Percentiles rank a stretch among this genome's conserved stretches.
phyloP scores from a whole-genome alignment of 192 early-diverging fungal genomes.

The Entomortierella beljakovae region DNA sequence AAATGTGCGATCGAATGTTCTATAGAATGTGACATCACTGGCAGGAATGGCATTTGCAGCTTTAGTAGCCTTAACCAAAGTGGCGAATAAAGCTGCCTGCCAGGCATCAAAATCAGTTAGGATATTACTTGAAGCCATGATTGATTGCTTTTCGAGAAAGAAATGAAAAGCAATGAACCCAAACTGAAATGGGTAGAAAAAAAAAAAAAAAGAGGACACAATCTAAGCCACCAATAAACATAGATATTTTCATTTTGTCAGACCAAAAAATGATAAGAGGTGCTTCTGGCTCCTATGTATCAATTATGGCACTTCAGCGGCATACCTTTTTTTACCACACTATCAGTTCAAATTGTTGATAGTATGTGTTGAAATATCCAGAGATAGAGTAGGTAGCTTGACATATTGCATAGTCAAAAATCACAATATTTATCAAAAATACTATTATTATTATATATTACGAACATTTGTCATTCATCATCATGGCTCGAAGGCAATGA shows the following conservation, averaged over 20 bases:
- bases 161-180: background rate
- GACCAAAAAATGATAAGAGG: too few relatives aligned
- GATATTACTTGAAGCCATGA: slow-evolving; percentile 38
- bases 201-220: too few relatives aligned
- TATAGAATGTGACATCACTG: slow-evolving; percentile 70
- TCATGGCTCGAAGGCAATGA: slow-evolving; percentile 24
- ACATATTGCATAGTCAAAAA: too few relatives aligned
- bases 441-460: background rate
- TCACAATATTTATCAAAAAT: too few relatives aligned
- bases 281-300: too few relatives aligned
- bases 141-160: background rate
- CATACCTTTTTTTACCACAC: too few relatives aligned
- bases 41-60: slow-evolving; percentile 68
- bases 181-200: background rate
- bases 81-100: slow-evolving; percentile 57
- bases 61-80: slow-evolving; percentile 70
- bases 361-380: too few relatives aligned
- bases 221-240: too few relatives aligned
- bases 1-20: slow-evolving; percentile 70
- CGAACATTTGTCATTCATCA: slow-evolving; percentile 6
- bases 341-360: too few relatives aligned
- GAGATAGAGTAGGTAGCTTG: too few relatives aligned
- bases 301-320: too few relatives aligned
- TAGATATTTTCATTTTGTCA: too few relatives aligned
- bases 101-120: slow-evolving; percentile 57